Evolutionary conservation across 148 eudicot species (phyloP), one percentile per base, ranked within the genome.

Genomic region (Nepenthes mirabilis): DNA sequence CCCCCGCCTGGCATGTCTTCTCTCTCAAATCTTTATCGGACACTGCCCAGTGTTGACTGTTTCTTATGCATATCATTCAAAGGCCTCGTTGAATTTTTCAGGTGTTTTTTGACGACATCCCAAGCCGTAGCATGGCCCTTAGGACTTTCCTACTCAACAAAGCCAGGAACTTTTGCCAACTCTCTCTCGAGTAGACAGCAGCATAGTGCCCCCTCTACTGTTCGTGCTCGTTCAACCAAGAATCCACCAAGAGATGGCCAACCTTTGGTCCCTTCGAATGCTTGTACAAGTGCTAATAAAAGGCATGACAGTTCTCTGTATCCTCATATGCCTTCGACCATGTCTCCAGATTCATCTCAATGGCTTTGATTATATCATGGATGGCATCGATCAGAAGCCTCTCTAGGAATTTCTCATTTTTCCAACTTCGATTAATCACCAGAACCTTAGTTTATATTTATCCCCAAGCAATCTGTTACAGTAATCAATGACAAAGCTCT

Each of bases 71-170:
- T 77, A 9, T 81, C 84, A 55, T 87, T 90, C 58, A 87, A 87
- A 12, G 83, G 79, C 72, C 79, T 87, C 9, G 81, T 83, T 51
- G 83, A 87, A 40, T 80, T 73, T 61, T 87, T 87, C n/a, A 87
- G 69, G 6, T 87, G 72, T 59, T 80, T 79, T 63, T 87, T 87
- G 34, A 87, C 95, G 59, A 87, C 81, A 75, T 87, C 88, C 36
- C 95, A 87, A 52, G 95, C 95, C 36, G 95, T 83, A 13, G 84
- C 90, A 34, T 85, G 90, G 57, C 95, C 95, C 6, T 90, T 87
- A 2, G 95, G 56, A 89, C 95, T 71, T 87, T 90, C 70, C 95
- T 70, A 63, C 95, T 87, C 50, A 87, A 72, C 65, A 81, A 75
- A 37, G 84, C 70, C 0, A 90, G 95, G 64, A 87, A 87, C 60